Base-by-base conservation (phyloP, 192 early-diverging fungal species). In the Entomortierella chlamydospora region DNA sequence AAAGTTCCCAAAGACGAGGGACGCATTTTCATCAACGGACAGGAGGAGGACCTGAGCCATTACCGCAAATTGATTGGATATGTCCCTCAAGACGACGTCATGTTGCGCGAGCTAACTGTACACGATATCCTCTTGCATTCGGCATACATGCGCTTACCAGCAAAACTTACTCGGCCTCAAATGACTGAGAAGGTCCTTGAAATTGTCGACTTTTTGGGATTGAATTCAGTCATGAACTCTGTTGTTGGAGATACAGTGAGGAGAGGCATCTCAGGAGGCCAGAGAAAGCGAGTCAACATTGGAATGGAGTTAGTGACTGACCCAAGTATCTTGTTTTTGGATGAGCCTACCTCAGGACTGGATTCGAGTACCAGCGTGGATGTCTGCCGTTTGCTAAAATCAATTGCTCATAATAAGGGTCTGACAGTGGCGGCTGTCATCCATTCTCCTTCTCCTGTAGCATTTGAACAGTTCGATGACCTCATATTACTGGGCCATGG, bases 251-350 rank as follows among this genome's bases (percentile, higher is more conserved):
- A 91, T 54, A 90, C 88, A 60, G 89, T 82, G n/a, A 55, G 59
- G 25, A 80, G 92, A 47, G 92, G 92, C 33, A 87, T 93, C 29
- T 91, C 88, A 18, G 92, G 92, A 68, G 91, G 91, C 23, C 91
- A 93, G 52, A 72, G 92, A 4, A 93, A 93, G 72, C 85, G 92
- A 9, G 91, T 93, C 53, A 93, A 93, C 63, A 92, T 93, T 71
- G 92, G 91, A 13, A 93, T 93, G 90, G 92, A 93, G 52, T 62
- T 87, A 1, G 85, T 84, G 0, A 78, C 78, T 1, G 73, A 88
- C 49, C 91, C 91, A 7, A 84, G 81, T 45, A 84, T 91, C 22
- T 78, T 93, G 49, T 91, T 93, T 63, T 64, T 79, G 70, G 91
- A 93, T 70, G 92, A 93, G 34, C 92, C 92, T 12, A 93, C 92